A percentile compares a stretch with the other conserved stretches of the same genome.
Conservation (phyloP, 148 eudicot genomes). For the Simmondsia chinensis region DNA sequence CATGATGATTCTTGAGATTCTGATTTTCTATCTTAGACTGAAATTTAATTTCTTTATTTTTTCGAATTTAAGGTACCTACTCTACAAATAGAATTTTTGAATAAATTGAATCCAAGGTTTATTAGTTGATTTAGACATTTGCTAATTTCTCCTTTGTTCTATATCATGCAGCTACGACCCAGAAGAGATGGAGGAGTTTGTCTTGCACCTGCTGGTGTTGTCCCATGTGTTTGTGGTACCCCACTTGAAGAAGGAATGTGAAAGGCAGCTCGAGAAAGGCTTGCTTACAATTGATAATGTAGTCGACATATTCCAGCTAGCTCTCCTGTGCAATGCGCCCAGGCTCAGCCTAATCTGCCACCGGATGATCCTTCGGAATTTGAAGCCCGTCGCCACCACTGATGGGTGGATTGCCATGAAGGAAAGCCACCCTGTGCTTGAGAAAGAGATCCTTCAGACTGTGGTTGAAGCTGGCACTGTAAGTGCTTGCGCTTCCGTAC, state of each 20-base stretch:
- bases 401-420: conserved; percentile 83
- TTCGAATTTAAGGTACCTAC: too few species aligned
- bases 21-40: too few species aligned
- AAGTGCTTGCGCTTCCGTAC: conserved; percentile 11
- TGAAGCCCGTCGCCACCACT: conserved; percentile 46
- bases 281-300: conserved; percentile 50
- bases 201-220: conserved; percentile 56
- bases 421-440: conserved; percentile 64
- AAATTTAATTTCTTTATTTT: too few species aligned
- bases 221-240: conserved; percentile 79
- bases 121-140: too few species aligned
- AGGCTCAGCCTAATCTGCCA: conserved; percentile 70
- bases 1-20: too few species aligned
- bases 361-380: conserved; percentile 46
- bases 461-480: conserved; percentile 38
- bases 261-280: conserved; percentile 39
- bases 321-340: conserved; percentile 83
- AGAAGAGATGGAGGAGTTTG: conserved; percentile 54
- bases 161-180: conserved; percentile 42
- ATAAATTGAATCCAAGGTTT: too few species aligned
- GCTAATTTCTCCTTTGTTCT: conserved; percentile 5
- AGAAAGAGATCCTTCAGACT: conserved; percentile 39
- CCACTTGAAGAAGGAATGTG: conserved; percentile 63
- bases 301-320: conserved; percentile 70
- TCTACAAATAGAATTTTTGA: too few species aligned